Base-by-base conservation (phyloP, 371 early-diverging fungal species). In the Capillidium heterosporum region DNA sequence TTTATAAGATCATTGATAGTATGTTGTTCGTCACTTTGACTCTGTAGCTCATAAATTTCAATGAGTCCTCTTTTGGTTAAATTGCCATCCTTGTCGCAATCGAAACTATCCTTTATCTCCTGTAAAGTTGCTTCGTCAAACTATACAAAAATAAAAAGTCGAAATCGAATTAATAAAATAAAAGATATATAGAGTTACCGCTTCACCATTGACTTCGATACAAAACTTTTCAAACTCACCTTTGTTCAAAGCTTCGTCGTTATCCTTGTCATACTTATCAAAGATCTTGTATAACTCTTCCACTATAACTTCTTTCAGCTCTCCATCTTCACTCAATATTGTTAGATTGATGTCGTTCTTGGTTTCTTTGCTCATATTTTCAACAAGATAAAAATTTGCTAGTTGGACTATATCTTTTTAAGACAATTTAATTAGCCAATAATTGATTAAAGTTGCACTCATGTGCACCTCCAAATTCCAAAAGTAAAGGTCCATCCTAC, bases 11-110 rank as follows among this genome's bases (percentile, higher is more conserved):
- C 85, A 55, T 76, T 80, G 68, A 82, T 73, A 15, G 85, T 85
- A 62, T 81, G 83, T 60, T 74, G 77, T 39, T 78, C 77, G 32
- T 85, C 85, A 41, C 71, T 70, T 17, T 72, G 58, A 1, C 81
- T 78, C 63, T 82, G 83, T 61, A 81, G 65, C 59, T 81, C 77
- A 65, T 79, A 80, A 78, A 85, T 79, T 64, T 85, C 76, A 54
- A 82, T 60, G 61, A 84, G 84, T 3, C 86, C 84, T 41, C 70
- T 66, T 42, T 63, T 65, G 1, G 81, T 77, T 52, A 85, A 59
- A 26, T 75, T 58, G 28, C 76, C 73, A 29, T 75, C 63, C 21
- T 63, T 65, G 57, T 75, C 72, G 29, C 72, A 62, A 60, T 79
- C 75, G 65, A 85, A 75, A 23, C 67, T 73, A 41, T 74, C 74